phyloP scores from a whole-genome alignment of 345 rosid genomes.

The Pelargonium nanum region DNA sequence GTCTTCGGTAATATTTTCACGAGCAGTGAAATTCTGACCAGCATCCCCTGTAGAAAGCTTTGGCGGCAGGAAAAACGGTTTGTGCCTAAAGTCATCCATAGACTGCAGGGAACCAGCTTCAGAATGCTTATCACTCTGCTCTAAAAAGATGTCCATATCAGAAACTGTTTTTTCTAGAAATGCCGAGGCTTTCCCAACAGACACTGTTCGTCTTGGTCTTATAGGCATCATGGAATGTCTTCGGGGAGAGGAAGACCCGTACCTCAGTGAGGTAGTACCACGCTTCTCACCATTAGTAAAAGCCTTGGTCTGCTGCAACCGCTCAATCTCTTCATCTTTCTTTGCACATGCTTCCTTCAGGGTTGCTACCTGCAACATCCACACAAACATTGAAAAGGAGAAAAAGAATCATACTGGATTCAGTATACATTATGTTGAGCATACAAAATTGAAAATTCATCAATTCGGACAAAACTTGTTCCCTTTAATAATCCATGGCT shows the following conservation, averaged over 20 bases:
- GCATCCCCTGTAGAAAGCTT: slow-evolving; percentile 23
- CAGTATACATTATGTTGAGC: neutral
- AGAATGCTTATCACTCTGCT: slow-evolving; percentile 54
- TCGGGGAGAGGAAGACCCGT: slow-evolving; percentile 61
- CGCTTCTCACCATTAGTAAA: slow-evolving; percentile 35
- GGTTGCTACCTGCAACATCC: slow-evolving; percentile 47
- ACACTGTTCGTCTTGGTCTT: slow-evolving; percentile 20
- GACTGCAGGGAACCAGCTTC: slow-evolving; percentile 61
- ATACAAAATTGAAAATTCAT: neutral
- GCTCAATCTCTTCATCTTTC: slow-evolving; percentile 81
- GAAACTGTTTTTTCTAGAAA: slow-evolving; percentile 35
- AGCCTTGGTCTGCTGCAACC: slow-evolving; percentile 39
- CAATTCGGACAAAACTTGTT: neutral
- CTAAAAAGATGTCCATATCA: slow-evolving; percentile 56
- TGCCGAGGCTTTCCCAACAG: slow-evolving; percentile 31
- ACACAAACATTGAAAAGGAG: slow-evolving; percentile 3
- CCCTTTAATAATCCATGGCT: no score
- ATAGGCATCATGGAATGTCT: slow-evolving; percentile 46
- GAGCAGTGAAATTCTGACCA: slow-evolving; percentile 19
- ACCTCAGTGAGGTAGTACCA: slow-evolving; percentile 32
- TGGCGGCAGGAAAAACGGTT: slow-evolving; percentile 25
- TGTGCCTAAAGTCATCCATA: slow-evolving; percentile 33
- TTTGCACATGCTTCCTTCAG: slow-evolving; percentile 56
- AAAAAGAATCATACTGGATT: neutral
- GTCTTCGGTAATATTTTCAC: slow-evolving; percentile 41